phyloP scores from a whole-genome alignment of 805 yeast genomes.

The Jamesozyma rosinii region DNA sequence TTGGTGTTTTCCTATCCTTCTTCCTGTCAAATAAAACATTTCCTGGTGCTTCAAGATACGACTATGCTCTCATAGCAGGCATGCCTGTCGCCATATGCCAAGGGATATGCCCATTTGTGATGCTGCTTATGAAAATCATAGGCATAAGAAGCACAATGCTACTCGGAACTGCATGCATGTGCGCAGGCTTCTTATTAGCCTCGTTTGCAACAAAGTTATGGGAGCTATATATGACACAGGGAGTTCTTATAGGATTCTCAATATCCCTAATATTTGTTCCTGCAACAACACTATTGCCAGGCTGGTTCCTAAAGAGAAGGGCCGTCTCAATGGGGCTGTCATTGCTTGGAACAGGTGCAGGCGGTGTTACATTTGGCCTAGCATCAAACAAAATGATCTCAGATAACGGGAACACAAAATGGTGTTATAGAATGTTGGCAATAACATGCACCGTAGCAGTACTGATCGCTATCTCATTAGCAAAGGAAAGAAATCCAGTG shows the following conservation, averaged over 20 bases:
- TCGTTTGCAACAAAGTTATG: conserved; percentile 49
- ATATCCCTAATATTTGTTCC: conserved; percentile 50
- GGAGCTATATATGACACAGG: conserved; percentile 64
- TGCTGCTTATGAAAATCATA: conserved; percentile 38
- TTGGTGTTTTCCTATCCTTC: conserved; percentile 51
- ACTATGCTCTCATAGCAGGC: conserved; percentile 63
- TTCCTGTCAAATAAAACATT: conserved; percentile 45
- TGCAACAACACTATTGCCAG: conserved; percentile 51
- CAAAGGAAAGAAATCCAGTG: conserved; percentile 38
- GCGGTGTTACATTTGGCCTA: conserved; percentile 40
- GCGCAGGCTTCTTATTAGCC: conserved; percentile 50
- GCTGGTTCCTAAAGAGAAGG: conserved; percentile 59
- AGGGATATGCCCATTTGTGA: conserved; percentile 48
- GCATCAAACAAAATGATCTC: conserved; percentile 36
- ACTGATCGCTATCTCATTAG: conserved; percentile 33
- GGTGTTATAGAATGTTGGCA: conserved; percentile 41
- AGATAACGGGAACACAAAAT: conserved; percentile 35
- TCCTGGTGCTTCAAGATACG: conserved; percentile 46
- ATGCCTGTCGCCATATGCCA: conserved; percentile 49
- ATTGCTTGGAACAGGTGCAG: conserved; percentile 44
- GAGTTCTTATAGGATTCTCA: conserved; percentile 47
- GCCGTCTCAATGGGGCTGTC: conserved; percentile 46
- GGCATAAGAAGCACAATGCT: conserved; percentile 42
- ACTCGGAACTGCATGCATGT: conserved; percentile 43
- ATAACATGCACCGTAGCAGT: conserved; percentile 34